These are phyloP conservation scores for Podochytrium sp. DNA, from an alignment of 192 early-diverging fungal species.

Conservation along the genomic window DNA sequence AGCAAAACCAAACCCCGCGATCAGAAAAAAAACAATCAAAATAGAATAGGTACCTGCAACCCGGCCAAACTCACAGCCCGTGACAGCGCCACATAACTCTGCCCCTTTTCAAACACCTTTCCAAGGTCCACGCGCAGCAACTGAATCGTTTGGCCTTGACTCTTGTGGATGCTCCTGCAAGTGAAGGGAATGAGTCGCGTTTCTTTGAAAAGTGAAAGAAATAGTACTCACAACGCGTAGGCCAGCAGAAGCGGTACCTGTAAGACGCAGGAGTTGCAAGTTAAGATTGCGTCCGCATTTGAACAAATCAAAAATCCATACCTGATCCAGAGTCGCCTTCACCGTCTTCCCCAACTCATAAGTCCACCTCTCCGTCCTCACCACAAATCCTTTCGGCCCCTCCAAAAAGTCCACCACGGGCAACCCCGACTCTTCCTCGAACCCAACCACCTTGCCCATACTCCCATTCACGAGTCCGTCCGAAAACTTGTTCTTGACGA, in stretches of 20 bases:
- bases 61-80: slow-evolving; percentile 46
- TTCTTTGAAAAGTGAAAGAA: not conserved
- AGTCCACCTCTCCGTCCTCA: not conserved
- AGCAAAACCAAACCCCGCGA: not conserved
- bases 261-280: not conserved
- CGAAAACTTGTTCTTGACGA: slow-evolving; percentile 56
- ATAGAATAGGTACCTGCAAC: slow-evolving; percentile 30
- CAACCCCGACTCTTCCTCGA: slow-evolving; percentile 24
- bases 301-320: not conserved
- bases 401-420: slow-evolving; percentile 45
- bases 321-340: slow-evolving; percentile 2
- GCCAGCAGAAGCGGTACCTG: slow-evolving; percentile 48
- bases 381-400: slow-evolving; percentile 1
- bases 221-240: slow-evolving; percentile 46
- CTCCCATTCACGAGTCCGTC: slow-evolving; percentile 51
- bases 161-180: slow-evolving; percentile 56
- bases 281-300: not conserved
- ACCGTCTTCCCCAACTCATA: not conserved
- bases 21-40: not conserved
- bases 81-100: slow-evolving; percentile 58
- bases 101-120: slow-evolving; percentile 53
- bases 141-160: slow-evolving; percentile 56
- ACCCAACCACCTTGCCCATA: slow-evolving; percentile 39
- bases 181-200: not conserved
- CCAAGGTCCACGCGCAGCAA: slow-evolving; percentile 48